phyloP scores from a whole-genome alignment of 192 early-diverging fungal genomes.

The Coemansia sp. region DNA sequence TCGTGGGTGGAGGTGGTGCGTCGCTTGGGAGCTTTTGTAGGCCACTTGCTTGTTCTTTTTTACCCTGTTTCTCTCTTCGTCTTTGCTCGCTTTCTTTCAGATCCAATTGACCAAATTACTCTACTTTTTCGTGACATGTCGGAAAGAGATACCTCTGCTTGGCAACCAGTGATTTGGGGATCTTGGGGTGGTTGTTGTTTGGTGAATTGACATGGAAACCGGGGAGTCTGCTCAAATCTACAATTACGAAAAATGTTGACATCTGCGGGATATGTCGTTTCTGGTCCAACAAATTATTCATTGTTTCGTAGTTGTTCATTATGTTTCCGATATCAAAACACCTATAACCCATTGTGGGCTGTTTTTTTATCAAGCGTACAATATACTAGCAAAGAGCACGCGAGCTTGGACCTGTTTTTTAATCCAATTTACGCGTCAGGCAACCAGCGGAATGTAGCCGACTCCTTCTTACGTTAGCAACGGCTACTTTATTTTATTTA shows the following conservation, averaged over 20 bases:
- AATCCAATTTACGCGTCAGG: too few species aligned
- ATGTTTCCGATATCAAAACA: not conserved
- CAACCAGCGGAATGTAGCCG: not conserved
- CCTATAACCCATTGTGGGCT: not conserved
- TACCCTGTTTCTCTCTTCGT: not conserved
- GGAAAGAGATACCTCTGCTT: too few species aligned
- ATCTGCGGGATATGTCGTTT: not conserved
- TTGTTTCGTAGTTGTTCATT: not conserved
- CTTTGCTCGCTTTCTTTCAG: too few species aligned
- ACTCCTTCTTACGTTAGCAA: not conserved
- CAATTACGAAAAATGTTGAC: not conserved
- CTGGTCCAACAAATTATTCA: not conserved
- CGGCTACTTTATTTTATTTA: not conserved
- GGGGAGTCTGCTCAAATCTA: not conserved
- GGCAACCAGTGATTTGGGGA: not conserved
- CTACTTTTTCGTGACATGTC: too few species aligned
- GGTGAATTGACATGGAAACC: not conserved
- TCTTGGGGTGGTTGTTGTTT: not conserved
- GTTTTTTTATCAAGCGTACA: too few species aligned
- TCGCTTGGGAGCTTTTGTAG: constrained; percentile 46
- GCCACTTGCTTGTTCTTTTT: not conserved
- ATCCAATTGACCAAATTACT: constrained; percentile 3
- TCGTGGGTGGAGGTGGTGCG: constrained; percentile 11
- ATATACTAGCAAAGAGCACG: not conserved
- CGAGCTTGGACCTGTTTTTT: not conserved